Evolutionary conservation across 1,284 basidiomycete species (phyloP).

Genomic region (Anthracocystis walkeri): DNA sequence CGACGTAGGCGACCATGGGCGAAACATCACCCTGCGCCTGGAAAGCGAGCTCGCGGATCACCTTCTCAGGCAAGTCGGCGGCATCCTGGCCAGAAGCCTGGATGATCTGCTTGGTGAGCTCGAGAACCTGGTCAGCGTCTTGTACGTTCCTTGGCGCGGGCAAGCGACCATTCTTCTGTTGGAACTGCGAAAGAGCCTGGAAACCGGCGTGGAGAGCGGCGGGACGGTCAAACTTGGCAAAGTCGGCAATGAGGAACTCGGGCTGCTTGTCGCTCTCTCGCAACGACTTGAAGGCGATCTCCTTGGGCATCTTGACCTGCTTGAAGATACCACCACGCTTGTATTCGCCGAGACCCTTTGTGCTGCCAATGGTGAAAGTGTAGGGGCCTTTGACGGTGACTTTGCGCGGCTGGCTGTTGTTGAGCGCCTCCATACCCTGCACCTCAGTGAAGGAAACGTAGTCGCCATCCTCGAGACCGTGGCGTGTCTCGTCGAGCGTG

Average conservation of each 20-base stretch:
- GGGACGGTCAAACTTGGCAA: slow-evolving; percentile 96
- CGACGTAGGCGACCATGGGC: slow-evolving; percentile 92
- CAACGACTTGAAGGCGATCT: slow-evolving; percentile 85
- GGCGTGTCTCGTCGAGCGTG: slow-evolving; percentile 94
- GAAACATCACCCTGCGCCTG: slow-evolving; percentile 93
- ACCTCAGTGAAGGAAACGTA: slow-evolving; percentile 98
- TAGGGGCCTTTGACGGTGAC: slow-evolving; percentile 83
- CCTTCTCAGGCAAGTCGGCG: slow-evolving; percentile 80
- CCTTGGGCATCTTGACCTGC: slow-evolving; percentile 99
- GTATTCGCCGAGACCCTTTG: slow-evolving; percentile 76
- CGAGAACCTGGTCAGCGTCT: slow-evolving; percentile 81
- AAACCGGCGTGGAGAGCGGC: slow-evolving; percentile 91
- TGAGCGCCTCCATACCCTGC: slow-evolving; percentile 92
- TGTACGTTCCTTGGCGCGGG: slow-evolving; percentile 86
- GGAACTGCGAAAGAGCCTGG: slow-evolving; percentile 90
- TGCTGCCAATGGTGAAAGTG: slow-evolving; percentile 70
- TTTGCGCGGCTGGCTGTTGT: slow-evolving; percentile 90
- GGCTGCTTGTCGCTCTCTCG: slow-evolving; percentile 85
- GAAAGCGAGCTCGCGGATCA: slow-evolving; percentile 86
- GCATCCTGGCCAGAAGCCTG: slow-evolving; percentile 74
- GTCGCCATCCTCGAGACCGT: slow-evolving; percentile 97
- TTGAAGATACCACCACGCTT: slow-evolving; percentile 93
- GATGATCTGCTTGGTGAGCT: slow-evolving; percentile 81
- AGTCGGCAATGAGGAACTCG: slow-evolving; percentile 94
- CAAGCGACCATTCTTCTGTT: slow-evolving; percentile 77